Base-by-base conservation (phyloP, 2,329 filamentous ascomycete genomes). In the Diplodia scrobiculata region DNA sequence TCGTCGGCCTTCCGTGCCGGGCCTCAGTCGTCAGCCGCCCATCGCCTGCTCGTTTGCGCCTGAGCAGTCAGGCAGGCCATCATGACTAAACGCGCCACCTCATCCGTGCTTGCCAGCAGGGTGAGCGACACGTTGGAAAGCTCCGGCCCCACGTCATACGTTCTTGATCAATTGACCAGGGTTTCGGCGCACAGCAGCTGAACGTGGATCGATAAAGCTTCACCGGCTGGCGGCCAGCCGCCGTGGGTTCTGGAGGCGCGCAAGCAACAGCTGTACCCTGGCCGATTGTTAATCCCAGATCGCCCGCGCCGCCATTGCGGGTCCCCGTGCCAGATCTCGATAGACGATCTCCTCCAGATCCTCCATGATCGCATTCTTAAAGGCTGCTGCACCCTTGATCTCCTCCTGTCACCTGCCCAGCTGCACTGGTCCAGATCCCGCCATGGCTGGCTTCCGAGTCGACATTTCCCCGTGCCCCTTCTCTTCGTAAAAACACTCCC, bases 291-390 rank as follows among this genome's bases (percentile, higher is more conserved):
- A 45, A n/a, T 45, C 41, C 25, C 36, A 58, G 54, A 58, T 58
- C 36, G 54, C 32, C 54, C 41, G 41, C n/a, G 54, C 36, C 54
- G 36, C 54, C 38, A 19, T 48, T 60, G 55, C 41, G 55, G 55
- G 41, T 41, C 36, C 53, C 34, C 5, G 6, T 36, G 25, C 45
- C 36, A 11, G 55, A 60, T 60, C 55, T 60, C 11, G 17, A 60
- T 32, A 21, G 41, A 27, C 41, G 32, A 51, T 17, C 25, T n/a
- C 27, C 17, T 48, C 47, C 25, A 48, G 47, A 41, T 48, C 29
- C 13, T 2, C 41, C 48, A 29, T 5, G 17, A 32, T 19, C 17
- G 3, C n/a, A 2, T 47, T 59, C 25, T 34, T 21, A 10, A 21
- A 41, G 36, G 13, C 14, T 48, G 55, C 25, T 34, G 17, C 1